These are phyloP conservation scores for Ogataea siamensis DNA, from an alignment of 805 yeast species.

Conservation along the genomic window DNA sequence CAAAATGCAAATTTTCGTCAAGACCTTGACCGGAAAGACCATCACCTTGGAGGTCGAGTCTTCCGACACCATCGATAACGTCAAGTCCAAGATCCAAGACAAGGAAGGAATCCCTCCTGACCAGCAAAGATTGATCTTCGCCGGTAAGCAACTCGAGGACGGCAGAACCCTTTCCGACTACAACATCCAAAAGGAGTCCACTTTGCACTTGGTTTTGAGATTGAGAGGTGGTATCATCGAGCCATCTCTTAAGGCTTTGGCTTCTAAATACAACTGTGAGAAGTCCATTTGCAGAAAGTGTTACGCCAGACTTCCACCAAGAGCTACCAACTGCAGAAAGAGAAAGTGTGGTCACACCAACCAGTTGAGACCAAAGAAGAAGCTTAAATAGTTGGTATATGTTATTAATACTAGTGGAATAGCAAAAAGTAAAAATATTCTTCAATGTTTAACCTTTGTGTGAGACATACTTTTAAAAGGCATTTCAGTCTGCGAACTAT, in stretches of 20 bases:
- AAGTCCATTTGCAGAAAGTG: constrained; percentile 99
- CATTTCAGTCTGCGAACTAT: constrained; percentile 20
- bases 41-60: constrained; percentile 85
- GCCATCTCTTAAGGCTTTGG: constrained; percentile 98
- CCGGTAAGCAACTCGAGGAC: constrained; percentile 95
- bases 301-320: constrained; percentile 99
- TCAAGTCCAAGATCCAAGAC: constrained; percentile 92
- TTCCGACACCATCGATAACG: constrained; percentile 93
- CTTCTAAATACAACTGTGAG: constrained; percentile 99
- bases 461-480: constrained; percentile 3
- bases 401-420: constrained; percentile 13
- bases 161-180: constrained; percentile 93
- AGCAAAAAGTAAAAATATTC: constrained; percentile 3
- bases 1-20: constrained; percentile 94
- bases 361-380: constrained; percentile 99
- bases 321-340: constrained; percentile 99
- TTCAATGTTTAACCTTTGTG: background rate
- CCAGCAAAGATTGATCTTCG: constrained; percentile 92
- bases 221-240: constrained; percentile 88
- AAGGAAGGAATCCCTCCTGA: constrained; percentile 97
- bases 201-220: constrained; percentile 60
- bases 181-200: constrained; percentile 93
- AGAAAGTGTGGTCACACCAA: constrained; percentile 99
- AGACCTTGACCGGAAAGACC: constrained; percentile 99
- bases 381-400: constrained; percentile 78